A percentile compares a stretch with the other conserved stretches of the same genome.
phyloP scores from a whole-genome alignment of 345 rosid genomes.

The Eucalyptus regnans region DNA sequence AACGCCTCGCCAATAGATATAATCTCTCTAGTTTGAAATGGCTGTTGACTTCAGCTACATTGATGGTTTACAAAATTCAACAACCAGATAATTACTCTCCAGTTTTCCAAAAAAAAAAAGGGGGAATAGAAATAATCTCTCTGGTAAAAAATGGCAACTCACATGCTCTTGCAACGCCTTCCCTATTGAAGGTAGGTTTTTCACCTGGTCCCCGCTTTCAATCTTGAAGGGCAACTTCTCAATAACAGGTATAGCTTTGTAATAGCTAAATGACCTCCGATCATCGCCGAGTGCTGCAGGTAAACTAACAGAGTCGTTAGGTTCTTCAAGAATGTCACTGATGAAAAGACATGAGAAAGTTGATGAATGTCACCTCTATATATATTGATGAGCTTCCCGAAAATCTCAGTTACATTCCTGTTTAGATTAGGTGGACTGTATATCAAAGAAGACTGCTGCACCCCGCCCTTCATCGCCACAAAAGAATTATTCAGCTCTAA shows the following conservation, averaged over 20 bases:
- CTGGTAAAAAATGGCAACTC: slow-evolving; percentile 3
- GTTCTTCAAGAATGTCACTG: background rate
- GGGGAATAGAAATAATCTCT: background rate
- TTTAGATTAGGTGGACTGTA: slow-evolving; percentile 86
- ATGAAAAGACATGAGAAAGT: background rate
- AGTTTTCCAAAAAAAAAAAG: background rate
- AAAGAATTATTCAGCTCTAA: background rate
- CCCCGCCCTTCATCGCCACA: background rate
- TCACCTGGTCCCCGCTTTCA: slow-evolving; percentile 76
- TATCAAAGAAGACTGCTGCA: slow-evolving; percentile 16
- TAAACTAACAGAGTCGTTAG: background rate
- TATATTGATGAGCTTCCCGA: slow-evolving; percentile 81
- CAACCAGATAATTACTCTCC: background rate
- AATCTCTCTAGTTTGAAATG: background rate
- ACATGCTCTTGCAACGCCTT: slow-evolving; percentile 97
- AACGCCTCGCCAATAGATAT: background rate
- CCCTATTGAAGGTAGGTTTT: slow-evolving; percentile 81
- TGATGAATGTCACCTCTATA: slow-evolving; percentile 50
- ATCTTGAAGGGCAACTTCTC: slow-evolving; percentile 83
- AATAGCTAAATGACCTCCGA: slow-evolving; percentile 85
- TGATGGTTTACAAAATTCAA: background rate
- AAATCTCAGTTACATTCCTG: slow-evolving; percentile 68
- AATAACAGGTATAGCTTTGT: slow-evolving; percentile 78
- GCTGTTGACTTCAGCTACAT: background rate
- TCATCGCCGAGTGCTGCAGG: slow-evolving; percentile 85